Evolutionary conservation across 2,329 filamentous ascomycete species (phyloP).

Genomic region (Biscogniauxia marginata): DNA sequence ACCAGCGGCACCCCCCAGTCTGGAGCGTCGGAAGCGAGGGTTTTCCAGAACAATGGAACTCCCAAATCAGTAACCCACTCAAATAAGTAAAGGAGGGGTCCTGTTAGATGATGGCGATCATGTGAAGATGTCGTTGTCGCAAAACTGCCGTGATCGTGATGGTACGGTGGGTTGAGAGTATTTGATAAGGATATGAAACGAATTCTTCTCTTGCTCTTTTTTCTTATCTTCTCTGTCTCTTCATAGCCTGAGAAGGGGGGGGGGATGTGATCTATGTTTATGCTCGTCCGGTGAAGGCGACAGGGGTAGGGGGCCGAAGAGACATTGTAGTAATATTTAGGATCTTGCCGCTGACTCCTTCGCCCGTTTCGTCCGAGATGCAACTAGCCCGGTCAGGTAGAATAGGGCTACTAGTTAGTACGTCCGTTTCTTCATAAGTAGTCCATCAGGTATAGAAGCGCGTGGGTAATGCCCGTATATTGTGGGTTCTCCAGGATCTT

Average conservation of each 20-base stretch:
- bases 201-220: neutral
- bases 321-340: conserved; percentile 19
- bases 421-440: too few species aligned
- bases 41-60: conserved; percentile 2
- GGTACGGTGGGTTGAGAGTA: conserved; percentile 6
- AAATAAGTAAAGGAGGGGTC: conserved; percentile 1
- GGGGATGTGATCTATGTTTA: conserved; percentile 1
- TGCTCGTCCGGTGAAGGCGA: neutral
- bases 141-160: conserved; percentile 7
- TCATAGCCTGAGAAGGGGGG: neutral
- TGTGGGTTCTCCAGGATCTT: neutral
- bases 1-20: conserved; percentile 1
- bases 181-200: conserved; percentile 1
- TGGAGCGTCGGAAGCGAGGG: neutral
- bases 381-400: neutral
- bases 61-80: neutral
- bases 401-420: neutral
- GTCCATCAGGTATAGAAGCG: neutral
- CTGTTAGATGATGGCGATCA: conserved; percentile 4
- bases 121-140: conserved; percentile 15
- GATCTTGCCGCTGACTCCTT: conserved; percentile 17
- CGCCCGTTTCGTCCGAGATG: neutral
- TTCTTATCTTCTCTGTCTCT: neutral
- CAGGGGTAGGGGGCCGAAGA: neutral
- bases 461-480: neutral